Percentiles rank a stretch among this genome's conserved stretches.
These are phyloP conservation scores for Sphaerostilbella broomeana DNA, from an alignment of 2,329 filamentous ascomycete genomes.

Conservation along the genomic window DNA sequence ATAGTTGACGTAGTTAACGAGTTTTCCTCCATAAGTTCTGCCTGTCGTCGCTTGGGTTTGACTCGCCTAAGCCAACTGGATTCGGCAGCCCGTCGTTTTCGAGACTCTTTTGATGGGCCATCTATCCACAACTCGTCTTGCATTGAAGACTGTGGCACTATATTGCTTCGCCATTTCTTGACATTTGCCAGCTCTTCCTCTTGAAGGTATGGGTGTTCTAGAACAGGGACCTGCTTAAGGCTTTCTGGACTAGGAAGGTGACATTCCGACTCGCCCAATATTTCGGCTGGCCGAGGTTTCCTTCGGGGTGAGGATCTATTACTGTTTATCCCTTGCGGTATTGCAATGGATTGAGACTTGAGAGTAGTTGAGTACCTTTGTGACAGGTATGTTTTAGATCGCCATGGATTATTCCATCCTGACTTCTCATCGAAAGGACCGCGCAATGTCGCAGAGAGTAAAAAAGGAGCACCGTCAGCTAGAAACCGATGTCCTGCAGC, in stretches of 20 bases:
- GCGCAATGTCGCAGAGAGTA: constrained; percentile 54
- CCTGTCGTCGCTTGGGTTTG: constrained; percentile 24
- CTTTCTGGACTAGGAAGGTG: constrained; percentile 38
- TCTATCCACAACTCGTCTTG: constrained; percentile 15
- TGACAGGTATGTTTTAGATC: constrained; percentile 22
- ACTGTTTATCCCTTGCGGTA: not conserved
- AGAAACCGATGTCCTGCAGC: constrained; percentile 52
- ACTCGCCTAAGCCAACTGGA: constrained; percentile 29
- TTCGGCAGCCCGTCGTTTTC: constrained; percentile 20
- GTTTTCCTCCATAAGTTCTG: constrained; percentile 17
- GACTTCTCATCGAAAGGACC: constrained; percentile 50
- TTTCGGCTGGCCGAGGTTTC: not conserved
- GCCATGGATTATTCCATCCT: constrained; percentile 31
- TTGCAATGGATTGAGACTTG: not conserved
- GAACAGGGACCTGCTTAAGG: constrained; percentile 28
- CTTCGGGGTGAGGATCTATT: not conserved
- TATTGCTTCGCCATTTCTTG: constrained; percentile 27
- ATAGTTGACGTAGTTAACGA: constrained; percentile 8
- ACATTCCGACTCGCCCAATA: constrained; percentile 25
- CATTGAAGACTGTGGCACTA: constrained; percentile 11
- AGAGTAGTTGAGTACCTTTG: not conserved
- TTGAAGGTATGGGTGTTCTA: constrained; percentile 24
- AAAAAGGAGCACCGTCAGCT: constrained; percentile 45
- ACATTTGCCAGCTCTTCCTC: constrained; percentile 27
- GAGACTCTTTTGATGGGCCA: constrained; percentile 10